Conservation (phyloP, 2,329 filamentous ascomycete species). For the Hypoxylon sp. region DNA sequence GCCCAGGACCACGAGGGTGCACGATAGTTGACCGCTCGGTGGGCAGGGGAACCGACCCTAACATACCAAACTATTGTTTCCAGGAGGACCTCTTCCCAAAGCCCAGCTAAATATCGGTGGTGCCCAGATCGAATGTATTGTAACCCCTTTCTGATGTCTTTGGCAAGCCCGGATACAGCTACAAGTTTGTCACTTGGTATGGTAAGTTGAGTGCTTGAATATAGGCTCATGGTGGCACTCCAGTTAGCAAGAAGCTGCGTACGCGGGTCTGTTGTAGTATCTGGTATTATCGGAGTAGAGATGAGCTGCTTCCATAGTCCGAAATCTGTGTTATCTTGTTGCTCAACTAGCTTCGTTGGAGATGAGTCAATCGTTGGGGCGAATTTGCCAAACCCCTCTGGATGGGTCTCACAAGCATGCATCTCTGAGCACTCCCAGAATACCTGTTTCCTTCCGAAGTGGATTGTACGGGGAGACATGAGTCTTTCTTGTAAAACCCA, state of each 20-base stretch:
- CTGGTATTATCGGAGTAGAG: background rate
- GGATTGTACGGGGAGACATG: constrained; percentile 27
- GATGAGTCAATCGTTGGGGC: background rate
- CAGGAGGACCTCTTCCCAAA: constrained; percentile 18
- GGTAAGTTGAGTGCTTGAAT: constrained; percentile 12
- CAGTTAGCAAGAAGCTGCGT: constrained; percentile 2
- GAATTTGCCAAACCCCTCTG: constrained; percentile 3
- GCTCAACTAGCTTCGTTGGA: background rate
- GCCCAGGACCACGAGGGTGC: constrained; percentile 24
- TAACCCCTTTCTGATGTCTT: constrained; percentile 8
- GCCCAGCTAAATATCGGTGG: constrained; percentile 15
- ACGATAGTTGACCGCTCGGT: background rate
- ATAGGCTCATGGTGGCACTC: constrained; percentile 4
- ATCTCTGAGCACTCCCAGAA: constrained; percentile 27
- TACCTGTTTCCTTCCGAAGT: constrained; percentile 25
- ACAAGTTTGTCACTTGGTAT: constrained; percentile 11
- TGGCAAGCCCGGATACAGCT: constrained; percentile 18
- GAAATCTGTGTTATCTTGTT: background rate
- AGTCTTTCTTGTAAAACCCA: constrained; percentile 29
- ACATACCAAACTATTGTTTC: constrained; percentile 22
- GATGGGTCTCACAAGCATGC: constrained; percentile 27
- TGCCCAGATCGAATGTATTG: background rate
- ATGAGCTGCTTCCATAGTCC: constrained; percentile 22
- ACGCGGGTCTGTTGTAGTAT: background rate
- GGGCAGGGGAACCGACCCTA: constrained; percentile 1